A percentile compares a stretch with the other conserved stretches of the same genome.
Conservation (phyloP, 331 rosid genomes). For the Dryas integrifolia region DNA sequence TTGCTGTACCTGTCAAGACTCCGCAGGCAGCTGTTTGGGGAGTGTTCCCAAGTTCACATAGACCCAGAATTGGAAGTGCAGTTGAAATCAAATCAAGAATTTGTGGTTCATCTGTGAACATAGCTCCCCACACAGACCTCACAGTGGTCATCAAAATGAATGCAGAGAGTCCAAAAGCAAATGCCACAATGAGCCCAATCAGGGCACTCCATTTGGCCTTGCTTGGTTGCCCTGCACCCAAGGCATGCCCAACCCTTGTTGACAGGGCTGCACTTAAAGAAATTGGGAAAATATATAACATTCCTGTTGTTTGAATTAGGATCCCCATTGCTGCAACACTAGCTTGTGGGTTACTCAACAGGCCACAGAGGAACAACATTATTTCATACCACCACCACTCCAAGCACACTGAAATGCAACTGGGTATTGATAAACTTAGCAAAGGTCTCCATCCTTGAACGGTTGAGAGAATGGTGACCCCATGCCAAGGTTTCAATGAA, state of each 20-base stretch:
- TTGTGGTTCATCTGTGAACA: slow-evolving; percentile 69
- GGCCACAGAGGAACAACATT: slow-evolving; percentile 80
- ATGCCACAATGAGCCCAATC: slow-evolving; percentile 53
- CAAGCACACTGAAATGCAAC: slow-evolving; percentile 71
- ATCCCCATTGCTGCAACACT: slow-evolving; percentile 92
- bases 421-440: slow-evolving; percentile 73
- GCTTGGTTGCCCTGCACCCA: slow-evolving; percentile 74
- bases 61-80: slow-evolving; percentile 64
- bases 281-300: slow-evolving; percentile 65
- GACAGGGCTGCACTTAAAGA: slow-evolving; percentile 60
- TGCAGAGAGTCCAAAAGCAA: slow-evolving; percentile 41
- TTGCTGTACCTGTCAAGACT: slow-evolving; percentile 72
- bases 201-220: slow-evolving; percentile 63
- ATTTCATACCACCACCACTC: slow-evolving; percentile 99
- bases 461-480: slow-evolving; percentile 42
- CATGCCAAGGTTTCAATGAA: slow-evolving; percentile 82
- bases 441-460: slow-evolving; percentile 76
- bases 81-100: slow-evolving; percentile 56
- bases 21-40: slow-evolving; percentile 84
- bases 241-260: slow-evolving; percentile 67
- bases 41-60: slow-evolving; percentile 74
- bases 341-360: slow-evolving; percentile 59
- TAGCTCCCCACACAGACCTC: slow-evolving; percentile 56
- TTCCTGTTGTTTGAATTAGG: slow-evolving; percentile 81
- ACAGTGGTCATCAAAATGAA: slow-evolving; percentile 35